These are phyloP conservation scores for Aspergillus asperescens DNA, from an alignment of 495 filamentous ascomycete genomes.

Conservation along the genomic window DNA sequence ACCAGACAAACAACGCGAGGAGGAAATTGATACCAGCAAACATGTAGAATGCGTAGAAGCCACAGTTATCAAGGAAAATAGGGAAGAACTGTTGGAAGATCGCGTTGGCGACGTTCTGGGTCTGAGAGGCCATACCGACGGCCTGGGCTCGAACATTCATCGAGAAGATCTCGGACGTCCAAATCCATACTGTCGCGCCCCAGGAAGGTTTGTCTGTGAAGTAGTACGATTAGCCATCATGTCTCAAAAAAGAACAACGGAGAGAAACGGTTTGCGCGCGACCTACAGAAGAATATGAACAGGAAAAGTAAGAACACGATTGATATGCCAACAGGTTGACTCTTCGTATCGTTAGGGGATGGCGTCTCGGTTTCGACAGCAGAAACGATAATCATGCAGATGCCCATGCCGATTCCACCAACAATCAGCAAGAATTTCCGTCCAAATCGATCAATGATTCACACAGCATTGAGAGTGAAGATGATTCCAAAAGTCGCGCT, in stretches of 20 bases:
- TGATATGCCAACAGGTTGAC: conserved; percentile 53
- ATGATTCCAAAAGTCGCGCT: conserved; percentile 61
- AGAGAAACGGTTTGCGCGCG: not conserved
- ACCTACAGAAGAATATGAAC: conserved; percentile 60
- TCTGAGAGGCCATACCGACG: conserved; percentile 63
- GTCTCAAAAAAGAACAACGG: no score
- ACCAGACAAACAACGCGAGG: conserved; percentile 66
- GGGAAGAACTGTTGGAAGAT: conserved; percentile 66
- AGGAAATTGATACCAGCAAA: conserved; percentile 51
- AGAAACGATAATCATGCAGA: conserved; percentile 62
- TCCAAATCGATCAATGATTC: conserved; percentile 61
- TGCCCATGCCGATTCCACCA: conserved; percentile 65
- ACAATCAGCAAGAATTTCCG: conserved; percentile 63
- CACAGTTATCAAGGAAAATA: conserved; percentile 53
- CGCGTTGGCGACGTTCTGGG: conserved; percentile 59
- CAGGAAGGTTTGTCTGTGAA: conserved; percentile 56
- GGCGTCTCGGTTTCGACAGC: conserved; percentile 60
- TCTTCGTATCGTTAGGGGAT: conserved; percentile 43
- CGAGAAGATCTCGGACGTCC: conserved; percentile 59
- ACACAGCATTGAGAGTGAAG: conserved; percentile 69
- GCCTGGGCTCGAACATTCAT: conserved; percentile 65
- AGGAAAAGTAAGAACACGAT: conserved; percentile 60
- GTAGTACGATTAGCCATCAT: conserved; percentile 13
- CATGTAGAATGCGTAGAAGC: conserved; percentile 51
- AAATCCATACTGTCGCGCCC: conserved; percentile 65